Evolutionary conservation across 306 rosid genomes (phyloP).

Genomic region (Castanospermum australe): DNA sequence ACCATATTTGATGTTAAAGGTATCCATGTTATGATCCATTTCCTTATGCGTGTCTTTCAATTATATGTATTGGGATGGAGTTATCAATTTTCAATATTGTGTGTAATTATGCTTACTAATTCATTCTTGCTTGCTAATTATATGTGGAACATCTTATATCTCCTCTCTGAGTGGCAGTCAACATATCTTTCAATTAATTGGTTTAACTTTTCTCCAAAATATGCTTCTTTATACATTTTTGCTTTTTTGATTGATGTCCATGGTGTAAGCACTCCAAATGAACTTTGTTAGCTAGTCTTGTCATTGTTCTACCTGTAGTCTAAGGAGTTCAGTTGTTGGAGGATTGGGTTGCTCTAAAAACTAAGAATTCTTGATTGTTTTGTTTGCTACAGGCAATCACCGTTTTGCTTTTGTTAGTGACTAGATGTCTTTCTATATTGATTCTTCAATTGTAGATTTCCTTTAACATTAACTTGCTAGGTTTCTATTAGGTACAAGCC

Average conservation of each 20-base stretch:
- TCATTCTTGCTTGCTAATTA: not conserved
- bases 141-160: too few species aligned
- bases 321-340: not conserved
- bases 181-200: not conserved
- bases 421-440: conserved; percentile 9
- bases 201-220: not conserved
- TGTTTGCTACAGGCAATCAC: not conserved
- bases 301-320: not conserved
- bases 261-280: not conserved
- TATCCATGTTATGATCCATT: not conserved
- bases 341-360: not conserved
- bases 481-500: conserved; percentile 73
- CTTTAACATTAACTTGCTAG: conserved; percentile 16
- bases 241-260: not conserved
- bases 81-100: not conserved
- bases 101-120: not conserved
- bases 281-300: not conserved
- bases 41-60: not conserved
- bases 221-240: not conserved
- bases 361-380: conserved; percentile 9
- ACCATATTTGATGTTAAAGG: not conserved
- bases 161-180: not conserved
- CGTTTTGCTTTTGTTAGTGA: conserved; percentile 12
- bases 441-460: not conserved
- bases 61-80: not conserved